These are phyloP conservation scores for Picochlorum costavermella DNA, from an alignment of 139 green algal species.

Conservation along the genomic window DNA sequence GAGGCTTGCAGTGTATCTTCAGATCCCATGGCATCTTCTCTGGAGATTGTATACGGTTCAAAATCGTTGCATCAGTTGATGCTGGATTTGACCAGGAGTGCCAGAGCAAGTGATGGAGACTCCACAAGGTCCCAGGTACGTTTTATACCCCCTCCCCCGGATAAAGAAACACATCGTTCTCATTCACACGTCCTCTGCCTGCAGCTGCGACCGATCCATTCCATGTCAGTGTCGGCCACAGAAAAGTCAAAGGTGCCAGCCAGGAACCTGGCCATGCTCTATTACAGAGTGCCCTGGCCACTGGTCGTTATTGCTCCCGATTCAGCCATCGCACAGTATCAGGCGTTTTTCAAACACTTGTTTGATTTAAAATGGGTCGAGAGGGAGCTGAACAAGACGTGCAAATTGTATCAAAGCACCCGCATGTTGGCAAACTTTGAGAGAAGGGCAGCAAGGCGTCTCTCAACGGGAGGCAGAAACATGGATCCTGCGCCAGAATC, in stretches of 20 bases:
- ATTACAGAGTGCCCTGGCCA: conserved; percentile 64
- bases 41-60: conserved; percentile 56
- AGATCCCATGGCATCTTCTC: conserved; percentile 53
- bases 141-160: too few relatives aligned
- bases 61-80: conserved; percentile 52
- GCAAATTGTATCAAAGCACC: conserved; percentile 47
- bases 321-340: conserved; percentile 72
- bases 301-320: conserved; percentile 65
- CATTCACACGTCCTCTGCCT: too few relatives aligned
- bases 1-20: conserved; percentile 33
- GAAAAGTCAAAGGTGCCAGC: conserved; percentile 16
- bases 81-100: conserved; percentile 11
- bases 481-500: neutral
- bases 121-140: neutral
- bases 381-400: conserved; percentile 57
- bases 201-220: conserved; percentile 8
- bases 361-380: conserved; percentile 77
- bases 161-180: too few relatives aligned
- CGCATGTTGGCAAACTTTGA: conserved; percentile 21
- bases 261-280: conserved; percentile 44
- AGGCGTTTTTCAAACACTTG: conserved; percentile 80
- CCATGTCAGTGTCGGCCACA: conserved; percentile 5
- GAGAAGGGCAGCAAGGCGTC: neutral
- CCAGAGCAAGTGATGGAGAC: neutral
- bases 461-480: neutral